Evolutionary conservation across 768 basidiomycete genomes (phyloP).

Genomic region (Royoungia palumana): DNA sequence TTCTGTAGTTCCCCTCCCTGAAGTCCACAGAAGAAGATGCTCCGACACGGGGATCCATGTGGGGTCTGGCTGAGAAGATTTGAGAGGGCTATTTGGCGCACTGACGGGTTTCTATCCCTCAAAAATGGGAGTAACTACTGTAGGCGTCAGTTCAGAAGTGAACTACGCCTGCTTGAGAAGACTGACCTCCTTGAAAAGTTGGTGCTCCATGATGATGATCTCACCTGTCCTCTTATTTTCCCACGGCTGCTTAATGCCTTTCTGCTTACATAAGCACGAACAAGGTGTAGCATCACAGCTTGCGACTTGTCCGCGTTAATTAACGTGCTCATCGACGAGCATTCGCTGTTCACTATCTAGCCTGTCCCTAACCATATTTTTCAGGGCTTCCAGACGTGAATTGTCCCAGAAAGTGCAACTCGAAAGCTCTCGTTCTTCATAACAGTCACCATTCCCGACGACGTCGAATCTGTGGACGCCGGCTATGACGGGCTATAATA

Average conservation of each 20-base stretch:
- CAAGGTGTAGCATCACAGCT: not conserved
- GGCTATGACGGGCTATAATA: constrained; percentile 71
- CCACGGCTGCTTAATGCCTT: constrained; percentile 11
- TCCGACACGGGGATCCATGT: constrained; percentile 63
- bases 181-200: constrained; percentile 41
- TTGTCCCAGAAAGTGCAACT: not conserved
- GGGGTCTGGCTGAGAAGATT: constrained; percentile 81
- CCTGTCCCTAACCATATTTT: not conserved
- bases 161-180: not conserved
- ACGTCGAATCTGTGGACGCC: constrained; percentile 15
- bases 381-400: not conserved
- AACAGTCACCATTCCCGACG: not conserved
- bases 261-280: constrained; percentile 22
- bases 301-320: constrained; percentile 8
- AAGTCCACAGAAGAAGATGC: constrained; percentile 69
- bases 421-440: not conserved
- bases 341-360: not conserved
- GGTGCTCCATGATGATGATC: constrained; percentile 30
- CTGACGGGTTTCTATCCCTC: constrained; percentile 82
- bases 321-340: constrained; percentile 17
- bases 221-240: constrained; percentile 10
- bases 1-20: constrained; percentile 56
- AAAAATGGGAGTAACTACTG: constrained; percentile 80
- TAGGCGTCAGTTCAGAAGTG: constrained; percentile 8
- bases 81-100: constrained; percentile 79